Conservation (phyloP, 139 green algal species). For the Raphidocelis subcapitata region DNA sequence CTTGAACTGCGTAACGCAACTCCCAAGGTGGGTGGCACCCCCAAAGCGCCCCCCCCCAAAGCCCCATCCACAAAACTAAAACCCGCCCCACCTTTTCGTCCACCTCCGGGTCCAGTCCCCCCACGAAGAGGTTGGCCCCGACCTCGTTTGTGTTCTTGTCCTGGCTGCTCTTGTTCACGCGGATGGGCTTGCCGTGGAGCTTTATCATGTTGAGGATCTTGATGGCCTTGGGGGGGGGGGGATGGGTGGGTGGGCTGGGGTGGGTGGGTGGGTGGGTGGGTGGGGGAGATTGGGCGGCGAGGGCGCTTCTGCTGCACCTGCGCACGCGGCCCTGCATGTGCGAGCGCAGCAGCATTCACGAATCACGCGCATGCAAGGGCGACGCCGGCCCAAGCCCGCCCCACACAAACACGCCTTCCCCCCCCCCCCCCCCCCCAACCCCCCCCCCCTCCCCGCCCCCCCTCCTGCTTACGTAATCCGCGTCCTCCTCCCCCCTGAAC, state of each 20-base stretch:
- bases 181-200: constrained; percentile 93
- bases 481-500: constrained; percentile 90
- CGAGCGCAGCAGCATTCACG: no score
- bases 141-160: constrained; percentile 87
- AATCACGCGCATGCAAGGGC: no score
- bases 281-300: no score
- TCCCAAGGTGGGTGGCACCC: no score
- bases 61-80: no score
- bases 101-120: constrained; percentile 95
- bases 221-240: constrained; percentile 54
- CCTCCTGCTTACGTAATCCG: constrained; percentile 83
- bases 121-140: constrained; percentile 98
- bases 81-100: constrained; percentile 92
- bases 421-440: not conserved
- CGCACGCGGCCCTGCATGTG: no score
- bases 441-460: not conserved
- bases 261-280: no score
- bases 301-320: no score
- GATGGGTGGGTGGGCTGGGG: no score
- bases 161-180: constrained; percentile 88
- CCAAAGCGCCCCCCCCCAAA: no score
- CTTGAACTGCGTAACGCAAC: no score
- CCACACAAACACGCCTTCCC: not conserved
- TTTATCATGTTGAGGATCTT: constrained; percentile 98
- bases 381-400: no score